Evolutionary conservation across 257 asterid species (phyloP).

Genomic region (Knoxia roxburghii): DNA sequence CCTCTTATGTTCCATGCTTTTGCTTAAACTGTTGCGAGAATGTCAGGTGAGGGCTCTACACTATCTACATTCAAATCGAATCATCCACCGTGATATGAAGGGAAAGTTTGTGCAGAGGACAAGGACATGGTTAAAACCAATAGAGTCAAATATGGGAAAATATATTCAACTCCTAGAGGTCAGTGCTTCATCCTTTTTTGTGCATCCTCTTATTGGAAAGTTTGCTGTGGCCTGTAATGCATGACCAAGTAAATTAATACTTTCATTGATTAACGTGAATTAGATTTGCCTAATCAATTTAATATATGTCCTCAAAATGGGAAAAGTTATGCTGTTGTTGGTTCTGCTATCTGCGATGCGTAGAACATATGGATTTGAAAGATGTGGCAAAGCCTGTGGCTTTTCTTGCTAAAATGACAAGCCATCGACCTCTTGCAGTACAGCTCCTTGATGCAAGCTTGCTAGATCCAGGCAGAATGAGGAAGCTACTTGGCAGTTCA

Average conservation of each 20-base stretch:
- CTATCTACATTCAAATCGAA: constrained; percentile 95
- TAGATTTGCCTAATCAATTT: not conserved
- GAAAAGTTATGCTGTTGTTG: constrained; percentile 9
- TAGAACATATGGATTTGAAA: constrained; percentile 73
- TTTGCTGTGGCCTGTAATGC: not conserved
- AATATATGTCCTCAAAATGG: no score
- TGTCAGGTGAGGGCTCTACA: constrained; percentile 86
- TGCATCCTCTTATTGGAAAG: not conserved
- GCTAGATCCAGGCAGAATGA: constrained; percentile 69
- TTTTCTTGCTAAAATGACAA: constrained; percentile 75
- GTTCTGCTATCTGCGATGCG: constrained; percentile 43
- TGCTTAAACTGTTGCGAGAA: constrained; percentile 12
- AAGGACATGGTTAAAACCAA: constrained; percentile 86
- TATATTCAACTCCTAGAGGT: constrained; percentile 92
- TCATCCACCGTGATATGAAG: constrained; percentile 99
- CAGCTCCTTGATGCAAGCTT: constrained; percentile 86
- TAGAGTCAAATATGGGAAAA: constrained; percentile 74
- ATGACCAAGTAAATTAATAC: not conserved
- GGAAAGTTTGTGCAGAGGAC: constrained; percentile 82
- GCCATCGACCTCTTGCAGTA: constrained; percentile 72
- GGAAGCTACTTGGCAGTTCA: constrained; percentile 53
- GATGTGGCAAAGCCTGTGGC: constrained; percentile 82
- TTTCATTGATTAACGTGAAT: not conserved
- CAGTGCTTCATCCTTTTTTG: constrained; percentile 20
- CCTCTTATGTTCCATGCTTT: constrained; percentile 7